Conservation (phyloP, 169 alveolate species). For the Plasmodium gonderi region DNA sequence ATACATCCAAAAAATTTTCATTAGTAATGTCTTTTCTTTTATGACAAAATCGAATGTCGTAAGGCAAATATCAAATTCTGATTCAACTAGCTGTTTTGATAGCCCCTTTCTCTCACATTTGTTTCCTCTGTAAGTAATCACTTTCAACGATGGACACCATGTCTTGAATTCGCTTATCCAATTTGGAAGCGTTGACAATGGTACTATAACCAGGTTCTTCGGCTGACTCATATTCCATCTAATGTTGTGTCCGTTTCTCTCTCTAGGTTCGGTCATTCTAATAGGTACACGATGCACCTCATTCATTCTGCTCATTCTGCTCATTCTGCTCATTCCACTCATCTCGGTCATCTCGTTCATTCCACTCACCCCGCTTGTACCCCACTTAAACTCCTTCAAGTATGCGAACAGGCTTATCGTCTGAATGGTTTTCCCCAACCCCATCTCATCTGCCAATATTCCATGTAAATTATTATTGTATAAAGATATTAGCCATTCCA, state of each 20-base stretch:
- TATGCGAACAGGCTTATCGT: slow-evolving; percentile 95
- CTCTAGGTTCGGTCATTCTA: neutral
- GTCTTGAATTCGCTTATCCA: slow-evolving; percentile 96
- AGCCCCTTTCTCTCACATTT: slow-evolving; percentile 90
- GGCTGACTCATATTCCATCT: no score
- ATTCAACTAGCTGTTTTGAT: slow-evolving; percentile 40
- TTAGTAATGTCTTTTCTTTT: slow-evolving; percentile 39
- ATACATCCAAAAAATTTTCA: slow-evolving; percentile 94
- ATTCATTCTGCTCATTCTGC: no score
- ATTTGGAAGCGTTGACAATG: slow-evolving; percentile 96
- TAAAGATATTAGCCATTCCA: slow-evolving; percentile 95
- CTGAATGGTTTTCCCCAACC: slow-evolving; percentile 97
- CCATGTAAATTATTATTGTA: slow-evolving; percentile 96
- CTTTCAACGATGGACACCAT: slow-evolving; percentile 96
- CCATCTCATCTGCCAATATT: slow-evolving; percentile 99
- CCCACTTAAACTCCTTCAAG: slow-evolving; percentile 90
- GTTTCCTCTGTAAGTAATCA: slow-evolving; percentile 95
- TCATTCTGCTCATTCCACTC: neutral
- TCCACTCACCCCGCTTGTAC: neutral
- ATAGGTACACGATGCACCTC: neutral
- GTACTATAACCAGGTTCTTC: slow-evolving; percentile 94
- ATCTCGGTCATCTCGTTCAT: neutral
- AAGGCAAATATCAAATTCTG: slow-evolving; percentile 73
- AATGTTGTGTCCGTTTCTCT: no score
- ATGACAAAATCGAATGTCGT: slow-evolving; percentile 79